Percentiles rank a stretch among this genome's conserved stretches.
phyloP scores from a whole-genome alignment of 768 basidiomycete species.

The Suillus sp. region DNA sequence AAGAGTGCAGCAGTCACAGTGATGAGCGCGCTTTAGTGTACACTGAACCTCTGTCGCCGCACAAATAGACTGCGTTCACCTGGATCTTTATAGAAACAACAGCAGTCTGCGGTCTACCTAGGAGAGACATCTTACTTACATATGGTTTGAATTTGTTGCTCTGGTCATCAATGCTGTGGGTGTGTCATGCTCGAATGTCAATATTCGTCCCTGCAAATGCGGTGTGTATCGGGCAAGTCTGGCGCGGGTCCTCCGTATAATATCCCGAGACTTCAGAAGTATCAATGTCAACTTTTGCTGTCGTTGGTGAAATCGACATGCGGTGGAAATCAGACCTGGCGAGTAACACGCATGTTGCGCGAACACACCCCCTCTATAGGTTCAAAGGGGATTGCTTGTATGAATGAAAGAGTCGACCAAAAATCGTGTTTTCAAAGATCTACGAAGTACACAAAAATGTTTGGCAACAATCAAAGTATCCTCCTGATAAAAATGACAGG shows the following conservation, averaged over 20 bases:
- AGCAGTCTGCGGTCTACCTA: neutral
- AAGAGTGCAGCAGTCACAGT: slow-evolving; percentile 27
- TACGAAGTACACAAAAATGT: slow-evolving; percentile 17
- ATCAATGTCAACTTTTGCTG: neutral
- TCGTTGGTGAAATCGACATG: neutral
- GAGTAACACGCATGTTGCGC: neutral
- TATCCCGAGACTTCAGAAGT: neutral
- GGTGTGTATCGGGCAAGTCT: neutral
- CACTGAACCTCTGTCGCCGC: neutral
- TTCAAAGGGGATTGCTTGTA: neutral
- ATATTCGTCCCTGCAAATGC: too few relatives aligned
- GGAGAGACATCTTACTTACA: neutral
- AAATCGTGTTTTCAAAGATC: neutral
- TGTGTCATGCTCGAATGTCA: neutral
- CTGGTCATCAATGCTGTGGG: neutral
- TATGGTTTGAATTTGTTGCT: neutral
- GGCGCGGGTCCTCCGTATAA: neutral
- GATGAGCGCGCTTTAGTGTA: neutral
- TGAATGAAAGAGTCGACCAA: neutral
- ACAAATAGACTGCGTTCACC: neutral
- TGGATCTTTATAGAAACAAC: neutral
- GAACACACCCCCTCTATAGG: too few relatives aligned
- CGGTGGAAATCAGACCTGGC: neutral
- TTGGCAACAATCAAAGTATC: slow-evolving; percentile 33
- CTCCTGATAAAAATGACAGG: slow-evolving; percentile 45